Evolutionary conservation across 2,329 filamentous ascomycete genomes (phyloP).

Genomic region (Scedosporium minutisporum): DNA sequence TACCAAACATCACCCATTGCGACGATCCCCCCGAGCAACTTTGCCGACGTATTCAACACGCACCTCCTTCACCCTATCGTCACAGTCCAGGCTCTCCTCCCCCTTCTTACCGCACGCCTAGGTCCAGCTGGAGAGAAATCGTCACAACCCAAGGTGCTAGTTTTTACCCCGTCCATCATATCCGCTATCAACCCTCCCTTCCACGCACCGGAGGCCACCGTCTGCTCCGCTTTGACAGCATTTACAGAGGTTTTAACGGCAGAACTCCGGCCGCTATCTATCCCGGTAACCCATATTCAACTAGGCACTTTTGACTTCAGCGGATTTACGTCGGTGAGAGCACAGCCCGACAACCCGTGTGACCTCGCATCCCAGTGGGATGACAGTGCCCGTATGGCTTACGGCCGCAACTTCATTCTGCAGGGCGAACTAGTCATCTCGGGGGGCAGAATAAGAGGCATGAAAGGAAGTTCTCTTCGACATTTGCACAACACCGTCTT

Average conservation of each 20-base stretch:
- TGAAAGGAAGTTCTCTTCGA: slow-evolving; percentile 62
- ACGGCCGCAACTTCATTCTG: slow-evolving; percentile 51
- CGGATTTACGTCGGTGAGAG: slow-evolving; percentile 41
- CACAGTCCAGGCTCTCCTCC: slow-evolving; percentile 81
- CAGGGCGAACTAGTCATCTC: slow-evolving; percentile 46
- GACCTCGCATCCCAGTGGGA: slow-evolving; percentile 51
- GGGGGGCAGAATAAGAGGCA: slow-evolving; percentile 46
- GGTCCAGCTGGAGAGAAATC: slow-evolving; percentile 40
- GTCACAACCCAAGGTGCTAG: slow-evolving; percentile 56
- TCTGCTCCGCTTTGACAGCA: slow-evolving; percentile 77
- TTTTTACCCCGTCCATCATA: slow-evolving; percentile 73
- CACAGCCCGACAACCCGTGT: slow-evolving; percentile 16
- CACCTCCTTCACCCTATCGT: slow-evolving; percentile 85
- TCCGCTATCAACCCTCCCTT: slow-evolving; percentile 71
- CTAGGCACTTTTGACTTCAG: slow-evolving; percentile 85
- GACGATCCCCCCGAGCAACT: slow-evolving; percentile 71
- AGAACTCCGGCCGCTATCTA: slow-evolving; percentile 66
- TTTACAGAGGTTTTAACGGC: slow-evolving; percentile 73
- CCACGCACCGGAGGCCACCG: slow-evolving; percentile 75
- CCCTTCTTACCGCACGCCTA: slow-evolving; percentile 57
- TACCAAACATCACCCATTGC: slow-evolving; percentile 79
- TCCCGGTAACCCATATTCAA: slow-evolving; percentile 79
- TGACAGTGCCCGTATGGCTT: slow-evolving; percentile 48
- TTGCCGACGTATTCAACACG: slow-evolving; percentile 85
- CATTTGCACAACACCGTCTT: slow-evolving; percentile 82